Conservation (phyloP, 169 alveolate genomes). For the Plasmodium knowlesi region DNA sequence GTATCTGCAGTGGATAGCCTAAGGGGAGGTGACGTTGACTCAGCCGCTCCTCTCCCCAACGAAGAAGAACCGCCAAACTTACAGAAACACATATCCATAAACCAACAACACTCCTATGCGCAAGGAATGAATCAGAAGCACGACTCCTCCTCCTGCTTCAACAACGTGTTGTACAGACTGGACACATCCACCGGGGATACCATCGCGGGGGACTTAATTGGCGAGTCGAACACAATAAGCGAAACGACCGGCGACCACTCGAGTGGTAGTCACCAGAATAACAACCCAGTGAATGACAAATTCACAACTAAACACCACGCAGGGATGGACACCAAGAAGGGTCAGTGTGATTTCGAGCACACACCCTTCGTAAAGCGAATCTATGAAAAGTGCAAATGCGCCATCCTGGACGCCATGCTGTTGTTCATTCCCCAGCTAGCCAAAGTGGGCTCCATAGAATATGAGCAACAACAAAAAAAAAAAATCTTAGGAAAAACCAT, state of each 20-base stretch:
- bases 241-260: not conserved
- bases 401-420: not conserved
- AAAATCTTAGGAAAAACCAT: constrained; percentile 21
- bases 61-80: not conserved
- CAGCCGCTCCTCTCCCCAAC: not conserved
- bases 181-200: not conserved
- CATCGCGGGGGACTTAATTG: not conserved
- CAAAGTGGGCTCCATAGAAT: not conserved
- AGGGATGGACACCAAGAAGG: not conserved
- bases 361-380: not conserved
- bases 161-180: not conserved
- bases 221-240: no score
- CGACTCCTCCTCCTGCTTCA: not conserved
- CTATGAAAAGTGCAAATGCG: not conserved
- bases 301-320: not conserved
- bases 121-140: not conserved
- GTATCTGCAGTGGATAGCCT: not conserved
- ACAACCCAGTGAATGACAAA: not conserved
- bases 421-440: not conserved
- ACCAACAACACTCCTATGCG: not conserved
- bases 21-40: not conserved
- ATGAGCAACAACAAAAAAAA: constrained; percentile 22
- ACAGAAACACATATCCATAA: not conserved
- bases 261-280: not conserved
- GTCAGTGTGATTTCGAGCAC: not conserved